Evolutionary conservation across 768 basidiomycete species (phyloP), one percentile per base, ranked within the genome.

Genomic region (Phlebiopsis gigantea): DNA sequence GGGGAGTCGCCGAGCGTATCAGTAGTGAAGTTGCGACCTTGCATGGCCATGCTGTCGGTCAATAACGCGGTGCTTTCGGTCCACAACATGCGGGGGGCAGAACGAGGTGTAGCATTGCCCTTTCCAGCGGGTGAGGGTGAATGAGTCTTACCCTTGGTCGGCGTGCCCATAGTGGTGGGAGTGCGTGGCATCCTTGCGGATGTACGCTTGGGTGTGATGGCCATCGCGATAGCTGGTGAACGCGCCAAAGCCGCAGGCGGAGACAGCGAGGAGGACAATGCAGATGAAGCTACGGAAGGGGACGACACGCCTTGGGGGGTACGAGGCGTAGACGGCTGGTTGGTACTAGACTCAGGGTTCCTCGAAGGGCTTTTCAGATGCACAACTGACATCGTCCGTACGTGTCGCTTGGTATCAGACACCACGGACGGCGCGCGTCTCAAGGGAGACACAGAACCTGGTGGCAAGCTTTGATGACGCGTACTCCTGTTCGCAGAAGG

Each of bases 1-100:
- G 61, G 65, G 26, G 68, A 71, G 57, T 66, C 68, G 29, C 52
- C 57, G 12, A 60, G 42, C 26, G 47, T 31, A 8, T 47, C 55
- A 22, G 56, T 56, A 19, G n/a, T 19, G 26, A 53, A 56, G 25
- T 57, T 51, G 7, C 55, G 48, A 17, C 59, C 59, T 15, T 57
- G 42, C 59, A 60, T 53, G 10, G 59, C 59, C 28, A 43, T 50
- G 45, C 59, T 60, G 51, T 60, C 55, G 10, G 59, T 56, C 12
- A 60, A 39, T 3, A 57, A 45, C 50, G 51, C 59, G 28, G 56
- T 34, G 44, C 41, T 60, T 21, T 60, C 58, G 1, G 22, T 41
- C 44, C 44, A 55, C 25, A 55, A 15, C 45, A 43, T 30, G 26
- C 45, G 43, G 15, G 39, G 19, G 6, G 25, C 48, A 7, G 29